Base-by-base conservation (phyloP, 2,329 filamentous ascomycete genomes). In the Ophiostoma montium region DNA sequence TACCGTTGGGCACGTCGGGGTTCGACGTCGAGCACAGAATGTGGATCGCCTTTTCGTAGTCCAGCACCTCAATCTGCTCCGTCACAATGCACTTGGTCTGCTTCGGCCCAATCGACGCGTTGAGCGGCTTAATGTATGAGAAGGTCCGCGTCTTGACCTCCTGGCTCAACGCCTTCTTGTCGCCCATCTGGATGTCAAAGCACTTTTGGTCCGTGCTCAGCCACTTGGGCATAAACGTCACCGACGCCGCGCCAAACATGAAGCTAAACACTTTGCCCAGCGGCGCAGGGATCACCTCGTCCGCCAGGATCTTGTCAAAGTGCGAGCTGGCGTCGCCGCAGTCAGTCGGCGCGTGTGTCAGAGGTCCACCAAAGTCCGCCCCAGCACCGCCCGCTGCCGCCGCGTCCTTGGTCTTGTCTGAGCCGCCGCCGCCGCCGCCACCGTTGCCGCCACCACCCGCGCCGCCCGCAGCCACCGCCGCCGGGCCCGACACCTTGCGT, bases 81-180 rank as follows among this genome's bases (percentile, higher is more conserved):
- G 79, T 84, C 46, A 87, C 88, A 51, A 94, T 83, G 63, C 92
- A 98, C 61, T 94, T 95, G 12, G 92, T 98, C 67, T 95, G 86
- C 62, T 77, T 92, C 1, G 92, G 92, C 0, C 92, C 92, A 55
- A 98, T 90, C 1, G 86, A 73, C 2, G 74, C 85, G 57, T 81
- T 76, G 2, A 98, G 69, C 2, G 92, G 92, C 63, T 95, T 96
- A 66, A 94, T 94, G 62, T 95, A 98, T 1, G 80, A 82, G 62
- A 83, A 95, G 18, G 70, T 78, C 42, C 89, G 78, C 3, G 75
- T 75, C 61, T 81, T 85, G 65, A 82, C 85, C 16, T 94, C 86
- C 44, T 78, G 75, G 3, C 77, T 78, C 21, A 94, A 65, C 0
- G 85, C 87, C 58, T 82, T 84, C 60, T 87, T 86, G 57, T 94